Evolutionary conservation across 768 basidiomycete species (phyloP), one percentile per base, ranked within the genome.

Genomic region (Naganishia vaughanmartiniae): DNA sequence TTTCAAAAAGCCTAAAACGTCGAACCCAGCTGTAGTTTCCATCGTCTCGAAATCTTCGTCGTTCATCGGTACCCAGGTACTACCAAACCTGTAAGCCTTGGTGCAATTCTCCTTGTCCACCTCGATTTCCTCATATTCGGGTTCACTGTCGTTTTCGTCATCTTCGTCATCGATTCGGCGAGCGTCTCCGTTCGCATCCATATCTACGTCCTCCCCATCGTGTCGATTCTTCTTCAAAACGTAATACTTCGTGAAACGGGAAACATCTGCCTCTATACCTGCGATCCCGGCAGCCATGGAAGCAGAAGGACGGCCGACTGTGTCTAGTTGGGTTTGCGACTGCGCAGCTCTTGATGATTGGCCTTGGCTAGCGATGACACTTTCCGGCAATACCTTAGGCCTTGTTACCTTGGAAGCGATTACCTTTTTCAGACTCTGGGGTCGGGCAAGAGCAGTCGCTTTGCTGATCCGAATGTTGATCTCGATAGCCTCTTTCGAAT

Each of bases 1-100:
- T 4, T 83, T 85, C 79, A 96, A 89, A 83, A 97, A 96, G 0
- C 89, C 90, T 75, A 89, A 87, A 53, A 98, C 87, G 63, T 95
- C 91, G 56, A 98, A 89, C 0, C 95, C 95, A 75, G 88, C 89
- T 76, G 83, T 85, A 0, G 92, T 90, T n/a, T 83, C 82, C 46
- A 96, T 82, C 72, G 83, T 85, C 34, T 87, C 86, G 75, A 93
- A 95, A 66, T 89, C 87, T n/a, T 88, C 91, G 65, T 92, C 91
- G 1, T 91, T 90, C 80, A 89, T 89, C 0, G 91, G 92, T 2
- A 87, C 89, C 80, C 92, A 93, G 0, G 90, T 79, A 28, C 75
- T 80, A 5, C 81, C 81, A 67, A 81, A 81, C 46, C 77, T 74
- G 76, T 80, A 80, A 0, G 80, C 80, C 54, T 79, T 79, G 39